Evolutionary conservation across 2,329 filamentous ascomycete genomes (phyloP).

Genomic region (Onygena corvina): DNA sequence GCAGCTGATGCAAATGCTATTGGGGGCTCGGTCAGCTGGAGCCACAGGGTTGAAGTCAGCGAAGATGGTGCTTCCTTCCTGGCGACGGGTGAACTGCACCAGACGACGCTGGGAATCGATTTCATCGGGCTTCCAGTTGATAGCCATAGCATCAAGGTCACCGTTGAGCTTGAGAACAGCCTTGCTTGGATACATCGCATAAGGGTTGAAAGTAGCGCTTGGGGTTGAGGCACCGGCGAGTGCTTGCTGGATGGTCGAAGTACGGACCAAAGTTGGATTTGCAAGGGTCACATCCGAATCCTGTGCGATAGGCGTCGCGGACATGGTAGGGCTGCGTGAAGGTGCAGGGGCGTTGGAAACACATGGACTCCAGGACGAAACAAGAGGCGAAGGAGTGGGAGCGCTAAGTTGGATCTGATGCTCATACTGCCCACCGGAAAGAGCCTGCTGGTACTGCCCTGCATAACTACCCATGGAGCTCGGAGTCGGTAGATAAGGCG

Average conservation of each 20-base stretch:
- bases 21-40: constrained; percentile 63
- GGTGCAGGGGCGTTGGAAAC: constrained; percentile 38
- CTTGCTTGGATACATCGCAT: constrained; percentile 71
- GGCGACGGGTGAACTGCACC: constrained; percentile 74
- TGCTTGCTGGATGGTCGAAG: constrained; percentile 50
- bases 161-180: constrained; percentile 74
- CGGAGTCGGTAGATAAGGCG: constrained; percentile 41
- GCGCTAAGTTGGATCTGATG: constrained; percentile 33
- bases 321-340: constrained; percentile 34
- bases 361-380: constrained; percentile 37
- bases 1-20: constrained; percentile 91
- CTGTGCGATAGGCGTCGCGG: constrained; percentile 28
- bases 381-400: constrained; percentile 39
- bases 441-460: constrained; percentile 26
- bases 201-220: constrained; percentile 56
- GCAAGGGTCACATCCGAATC: constrained; percentile 33
- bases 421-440: constrained; percentile 34
- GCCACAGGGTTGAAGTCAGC: constrained; percentile 69
- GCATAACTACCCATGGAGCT: constrained; percentile 32
- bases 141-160: constrained; percentile 71
- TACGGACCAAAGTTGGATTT: constrained; percentile 52
- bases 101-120: constrained; percentile 66
- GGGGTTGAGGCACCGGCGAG: constrained; percentile 32
- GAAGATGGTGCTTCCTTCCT: constrained; percentile 68
- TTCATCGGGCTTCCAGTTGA: constrained; percentile 74